Base-by-base conservation (phyloP, 306 rosid genomes). In the Mucuna pruriens region DNA sequence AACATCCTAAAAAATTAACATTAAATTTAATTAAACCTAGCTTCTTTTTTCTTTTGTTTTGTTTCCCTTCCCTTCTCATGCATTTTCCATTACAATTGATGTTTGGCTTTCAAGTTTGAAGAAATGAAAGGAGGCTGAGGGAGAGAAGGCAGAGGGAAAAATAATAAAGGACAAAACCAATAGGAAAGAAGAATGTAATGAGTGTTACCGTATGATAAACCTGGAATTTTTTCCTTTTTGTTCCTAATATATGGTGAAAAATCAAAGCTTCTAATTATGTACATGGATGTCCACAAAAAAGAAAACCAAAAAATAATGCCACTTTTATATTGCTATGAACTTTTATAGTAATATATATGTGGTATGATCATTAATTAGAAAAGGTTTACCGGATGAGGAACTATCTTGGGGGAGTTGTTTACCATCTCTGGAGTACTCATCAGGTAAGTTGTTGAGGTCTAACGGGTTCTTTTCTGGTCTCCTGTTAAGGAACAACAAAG, bases 401-500 rank as follows among this genome's bases (percentile, higher is more conserved):
- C 39, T 80, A n/a, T 86, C 93, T 38, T 91, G 87, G 49, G 80
- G 45, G 80, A 71, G 52, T 62, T 90, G 98, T 83, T 89, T 88
- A 26, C 92, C 91, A 76, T 82, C 86, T 81, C 88, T 77, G 40
- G 62, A 80, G 85, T 79, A 86, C 29, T 94, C 98, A 72, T 90
- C 96, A 7, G 98, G 97, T 58, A 94, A 88, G 81, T 90, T 94
- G 89, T 92, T 94, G 84, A 94, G 98, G 89, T 94, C 98, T 60
- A 94, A 88, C 7, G 98, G 92, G 77, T 87, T 90, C 17, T 82
- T 89, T 38, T 84, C 89, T 39, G 95, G 91, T 86, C 94, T 82
- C 99, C 99, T 95, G 95, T 39, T 61, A 78, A 78, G 62, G 23
- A 63, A 79, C 62, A 76, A 84, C 62, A 71, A 48, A 71, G 40